A percentile compares a stretch with the other conserved stretches of the same genome.
phyloP scores from a whole-genome alignment of 2,329 filamentous ascomycete genomes.

The Esteya vermicola region DNA sequence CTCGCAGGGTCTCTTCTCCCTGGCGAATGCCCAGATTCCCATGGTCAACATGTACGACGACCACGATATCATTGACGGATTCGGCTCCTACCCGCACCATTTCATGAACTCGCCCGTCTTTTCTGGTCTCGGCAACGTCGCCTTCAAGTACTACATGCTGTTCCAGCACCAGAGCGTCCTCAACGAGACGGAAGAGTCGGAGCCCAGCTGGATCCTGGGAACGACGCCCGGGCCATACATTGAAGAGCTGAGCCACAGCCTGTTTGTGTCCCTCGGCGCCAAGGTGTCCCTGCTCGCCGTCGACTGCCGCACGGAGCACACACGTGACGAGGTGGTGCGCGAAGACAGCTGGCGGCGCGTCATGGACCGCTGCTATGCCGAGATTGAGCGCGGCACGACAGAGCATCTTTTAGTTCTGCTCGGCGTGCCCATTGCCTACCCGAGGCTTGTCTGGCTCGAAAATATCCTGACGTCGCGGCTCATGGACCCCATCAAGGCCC shows the following conservation, averaged over 20 bases:
- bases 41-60: slow-evolving; percentile 99
- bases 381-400: slow-evolving; percentile 70
- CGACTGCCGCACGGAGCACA: slow-evolving; percentile 84
- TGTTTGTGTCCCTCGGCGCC: slow-evolving; percentile 73
- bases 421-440: slow-evolving; percentile 73
- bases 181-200: slow-evolving; percentile 65
- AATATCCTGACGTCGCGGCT: slow-evolving; percentile 67
- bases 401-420: slow-evolving; percentile 82
- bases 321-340: slow-evolving; percentile 64
- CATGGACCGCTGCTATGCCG: slow-evolving; percentile 70
- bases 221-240: slow-evolving; percentile 77
- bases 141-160: slow-evolving; percentile 97
- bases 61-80: slow-evolving; percentile 84
- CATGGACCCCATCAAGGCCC: slow-evolving; percentile 79
- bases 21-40: slow-evolving; percentile 86
- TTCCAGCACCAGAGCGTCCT: slow-evolving; percentile 90
- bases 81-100: slow-evolving; percentile 79
- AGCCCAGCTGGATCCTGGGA: slow-evolving; percentile 87
- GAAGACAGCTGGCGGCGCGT: slow-evolving; percentile 74
- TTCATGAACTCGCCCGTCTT: slow-evolving; percentile 90
- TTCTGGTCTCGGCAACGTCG: slow-evolving; percentile 74
- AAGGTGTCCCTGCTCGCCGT: slow-evolving; percentile 72
- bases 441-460: slow-evolving; percentile 59
- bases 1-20: slow-evolving; percentile 83
- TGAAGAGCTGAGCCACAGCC: slow-evolving; percentile 64